Base-by-base conservation (phyloP, 192 early-diverging fungal species). In the Spinellus fusiger region DNA sequence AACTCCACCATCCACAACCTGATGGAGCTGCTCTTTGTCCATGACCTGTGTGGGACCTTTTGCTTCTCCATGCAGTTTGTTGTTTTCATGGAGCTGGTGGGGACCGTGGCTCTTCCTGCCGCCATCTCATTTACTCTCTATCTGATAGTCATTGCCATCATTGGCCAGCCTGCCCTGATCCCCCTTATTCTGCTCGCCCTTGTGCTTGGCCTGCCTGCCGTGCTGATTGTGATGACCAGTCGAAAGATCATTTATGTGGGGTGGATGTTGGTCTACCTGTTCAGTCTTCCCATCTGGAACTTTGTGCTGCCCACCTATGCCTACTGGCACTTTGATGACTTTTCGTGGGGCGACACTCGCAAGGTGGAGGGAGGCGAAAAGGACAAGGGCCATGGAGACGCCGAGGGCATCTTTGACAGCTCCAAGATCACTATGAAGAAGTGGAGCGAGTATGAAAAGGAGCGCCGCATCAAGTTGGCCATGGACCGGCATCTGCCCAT, bases 51-150 rank as follows among this genome's bases (percentile, higher is more conserved):
- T 71, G 93, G 93, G 3, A 88, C 84, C 6, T 95, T 92, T 70
- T 93, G 89, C 59, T 91, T 93, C 65, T 90, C 88, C 33, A 92
- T 95, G 93, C 95, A 97, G 81, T 98, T 98, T 75, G 84, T 96
- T 44, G 86, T 98, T 40, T 90, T 93, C 54, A 92, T 98, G 87
- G 94, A 98, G 44, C 77, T 98, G 27, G 76, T 95, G 31, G 94
- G 93, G 29, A 96, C 96, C 5, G 80, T 95, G 26, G 89, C 91
- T 9, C 77, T 98, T 15, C 96, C 96, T 0, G 96, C 93, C 16
- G 93, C 94, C 48, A 93, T 94, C 51, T 70, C 76, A 0, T 94
- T 93, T 69, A 95, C 93, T 1, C 38, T 94, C 34, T 96, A 95
- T 67, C 72, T 95, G 53, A 71, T 94, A 35, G 66, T 89, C 23